Evolutionary conservation across 306 rosid species (phyloP).

Genomic region (Purshia tridentata): DNA sequence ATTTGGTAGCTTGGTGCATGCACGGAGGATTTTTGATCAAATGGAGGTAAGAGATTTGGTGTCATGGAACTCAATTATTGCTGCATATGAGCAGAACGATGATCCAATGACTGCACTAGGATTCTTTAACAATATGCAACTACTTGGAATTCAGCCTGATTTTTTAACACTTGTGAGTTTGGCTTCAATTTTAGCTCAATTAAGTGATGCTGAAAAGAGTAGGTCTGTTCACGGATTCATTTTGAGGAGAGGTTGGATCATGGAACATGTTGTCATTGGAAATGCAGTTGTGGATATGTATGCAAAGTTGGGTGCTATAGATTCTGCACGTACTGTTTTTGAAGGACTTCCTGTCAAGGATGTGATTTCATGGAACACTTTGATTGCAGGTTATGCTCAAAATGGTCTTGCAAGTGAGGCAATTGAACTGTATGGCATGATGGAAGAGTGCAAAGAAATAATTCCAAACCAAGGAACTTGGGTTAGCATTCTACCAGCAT

Average conservation of each 20-base stretch:
- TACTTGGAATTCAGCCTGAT: constrained; percentile 30
- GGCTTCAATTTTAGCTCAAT: constrained; percentile 46
- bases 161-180: constrained; percentile 45
- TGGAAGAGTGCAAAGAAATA: constrained; percentile 31
- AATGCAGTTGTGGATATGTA: constrained; percentile 57
- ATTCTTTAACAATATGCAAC: constrained; percentile 33
- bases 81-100: constrained; percentile 47
- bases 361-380: constrained; percentile 45
- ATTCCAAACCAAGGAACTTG: constrained; percentile 51
- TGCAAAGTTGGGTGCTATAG: constrained; percentile 45
- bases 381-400: constrained; percentile 53
- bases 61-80: constrained; percentile 54
- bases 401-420: constrained; percentile 54
- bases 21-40: constrained; percentile 33
- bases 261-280: constrained; percentile 38
- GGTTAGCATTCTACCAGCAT: constrained; percentile 50
- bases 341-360: constrained; percentile 42
- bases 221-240: constrained; percentile 45
- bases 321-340: constrained; percentile 35
- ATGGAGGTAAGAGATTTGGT: constrained; percentile 44
- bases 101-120: constrained; percentile 38
- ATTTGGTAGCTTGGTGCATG: constrained; percentile 43
- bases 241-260: constrained; percentile 39
- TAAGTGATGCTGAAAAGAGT: constrained; percentile 30
- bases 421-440: constrained; percentile 34